Base-by-base conservation (phyloP, 2,329 filamentous ascomycete genomes). In the Trichoderma semiorbis region DNA sequence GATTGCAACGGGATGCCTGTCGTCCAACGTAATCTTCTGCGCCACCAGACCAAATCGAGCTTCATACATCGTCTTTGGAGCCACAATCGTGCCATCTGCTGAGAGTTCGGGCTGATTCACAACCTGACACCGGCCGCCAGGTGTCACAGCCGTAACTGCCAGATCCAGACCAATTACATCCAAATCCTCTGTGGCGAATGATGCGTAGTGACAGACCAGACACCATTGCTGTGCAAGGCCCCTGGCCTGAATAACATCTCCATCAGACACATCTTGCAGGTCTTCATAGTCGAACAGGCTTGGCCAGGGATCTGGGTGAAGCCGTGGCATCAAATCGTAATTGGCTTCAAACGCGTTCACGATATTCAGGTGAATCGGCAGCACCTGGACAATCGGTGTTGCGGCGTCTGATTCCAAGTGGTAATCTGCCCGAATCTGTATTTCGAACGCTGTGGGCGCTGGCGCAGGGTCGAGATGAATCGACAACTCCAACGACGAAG, bases 281-380 rank as follows among this genome's bases (percentile, higher is more conserved):
- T 83, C 83, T 26, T 90, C 86, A 21, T 88, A 84, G 67, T 90
- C 86, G 80, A 98, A 99, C 76, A 97, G 90, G 79, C 91, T 94
- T 1, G 96, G 95, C 95, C 96, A 99, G 3, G 89, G 85, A 63
- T 92, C 91, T 0, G 87, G 81, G 79, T 98, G 92, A 4, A 97
- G 85, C 11, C 92, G 88, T 12, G 96, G 94, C 14, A 91, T 86
- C 73, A 98, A 89, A 74, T 97, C 93, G 80, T 97, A 98, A 77
- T 93, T 96, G 18, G 94, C 93, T 81, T 97, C 94, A 76, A 99
- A 98, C 0, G 95, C 94, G 64, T 90, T 91, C 69, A 93, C 89
- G 70, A 98, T 87, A 47, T 90, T 88, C 6, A 98, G 80, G 68
- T 91, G 90, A 50, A 92, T 86, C 1, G 89, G 86, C 26, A 92